Evolutionary conservation across 192 early-diverging fungal genomes (phyloP).

Genomic region (Paraglomus occultum): DNA sequence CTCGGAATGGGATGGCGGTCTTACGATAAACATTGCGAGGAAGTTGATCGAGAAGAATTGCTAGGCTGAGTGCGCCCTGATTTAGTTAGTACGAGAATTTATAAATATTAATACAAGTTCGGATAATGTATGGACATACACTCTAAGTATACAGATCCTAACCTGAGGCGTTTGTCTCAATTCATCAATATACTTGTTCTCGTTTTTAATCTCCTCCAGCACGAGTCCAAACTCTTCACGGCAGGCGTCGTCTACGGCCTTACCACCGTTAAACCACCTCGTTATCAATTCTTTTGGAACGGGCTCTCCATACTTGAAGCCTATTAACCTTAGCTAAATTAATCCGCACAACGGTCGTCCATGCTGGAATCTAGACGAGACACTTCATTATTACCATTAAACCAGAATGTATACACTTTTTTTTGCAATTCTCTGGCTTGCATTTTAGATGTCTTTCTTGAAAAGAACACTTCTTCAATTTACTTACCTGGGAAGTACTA

Average conservation of each 20-base stretch:
- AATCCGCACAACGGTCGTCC: no score
- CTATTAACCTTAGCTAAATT: not conserved
- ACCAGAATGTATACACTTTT: no score
- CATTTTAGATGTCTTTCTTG: no score
- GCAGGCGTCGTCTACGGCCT: not conserved
- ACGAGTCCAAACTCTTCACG: not conserved
- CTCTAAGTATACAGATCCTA: not conserved
- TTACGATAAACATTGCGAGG: conserved; percentile 64
- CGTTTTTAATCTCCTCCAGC: conserved; percentile 6
- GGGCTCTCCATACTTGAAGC: not conserved
- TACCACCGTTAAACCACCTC: conserved; percentile 13
- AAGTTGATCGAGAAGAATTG: conserved; percentile 62
- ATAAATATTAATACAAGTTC: not conserved
- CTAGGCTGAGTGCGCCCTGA: conserved; percentile 27
- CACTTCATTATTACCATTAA: no score
- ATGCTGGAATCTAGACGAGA: no score
- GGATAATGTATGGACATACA: not conserved
- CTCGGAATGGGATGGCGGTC: conserved; percentile 48
- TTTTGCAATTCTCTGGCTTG: no score
- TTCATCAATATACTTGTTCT: conserved; percentile 15
- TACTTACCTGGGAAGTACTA: no score
- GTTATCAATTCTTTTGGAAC: not conserved
- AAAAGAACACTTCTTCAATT: no score
- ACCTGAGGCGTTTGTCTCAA: conserved; percentile 19
- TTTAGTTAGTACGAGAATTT: not conserved